These are phyloP conservation scores for Solanum verrucosum DNA, from an alignment of 257 asterid species.

Conservation along the genomic window DNA sequence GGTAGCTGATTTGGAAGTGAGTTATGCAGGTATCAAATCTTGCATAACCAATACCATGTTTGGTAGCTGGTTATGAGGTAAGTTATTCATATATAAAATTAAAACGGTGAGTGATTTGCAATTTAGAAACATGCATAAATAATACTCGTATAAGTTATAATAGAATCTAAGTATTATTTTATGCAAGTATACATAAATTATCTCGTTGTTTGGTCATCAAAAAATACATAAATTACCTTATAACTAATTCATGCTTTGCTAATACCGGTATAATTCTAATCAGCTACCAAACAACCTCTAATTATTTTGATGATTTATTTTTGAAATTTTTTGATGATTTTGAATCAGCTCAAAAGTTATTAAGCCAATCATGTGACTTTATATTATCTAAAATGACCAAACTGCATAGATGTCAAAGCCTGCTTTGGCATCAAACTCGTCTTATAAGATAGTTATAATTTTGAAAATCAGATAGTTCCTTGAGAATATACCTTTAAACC, in stretches of 20 bases:
- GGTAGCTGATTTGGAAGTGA: neutral
- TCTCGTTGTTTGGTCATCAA: neutral
- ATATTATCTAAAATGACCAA: no score
- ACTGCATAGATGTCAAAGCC: neutral
- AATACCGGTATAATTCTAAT: neutral
- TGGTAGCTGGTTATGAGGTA: neutral
- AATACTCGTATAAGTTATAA: neutral
- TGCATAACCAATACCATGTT: neutral
- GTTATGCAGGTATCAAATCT: neutral
- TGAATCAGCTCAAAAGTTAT: neutral
- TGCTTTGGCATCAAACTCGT: neutral
- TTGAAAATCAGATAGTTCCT: neutral
- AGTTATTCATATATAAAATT: neutral
- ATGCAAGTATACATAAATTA: neutral
- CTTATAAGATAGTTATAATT: neutral
- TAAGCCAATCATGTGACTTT: neutral
- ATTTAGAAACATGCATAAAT: neutral
- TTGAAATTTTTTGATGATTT: neutral
- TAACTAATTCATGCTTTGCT: neutral
- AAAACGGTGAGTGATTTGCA: neutral
- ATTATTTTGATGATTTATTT: neutral
- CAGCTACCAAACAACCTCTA: neutral
- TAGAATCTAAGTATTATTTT: neutral
- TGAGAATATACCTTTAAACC: neutral
- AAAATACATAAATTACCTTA: neutral